Evolutionary conservation across 208 protist genomes (phyloP).

Genomic region (Leishmania amazonensis): DNA sequence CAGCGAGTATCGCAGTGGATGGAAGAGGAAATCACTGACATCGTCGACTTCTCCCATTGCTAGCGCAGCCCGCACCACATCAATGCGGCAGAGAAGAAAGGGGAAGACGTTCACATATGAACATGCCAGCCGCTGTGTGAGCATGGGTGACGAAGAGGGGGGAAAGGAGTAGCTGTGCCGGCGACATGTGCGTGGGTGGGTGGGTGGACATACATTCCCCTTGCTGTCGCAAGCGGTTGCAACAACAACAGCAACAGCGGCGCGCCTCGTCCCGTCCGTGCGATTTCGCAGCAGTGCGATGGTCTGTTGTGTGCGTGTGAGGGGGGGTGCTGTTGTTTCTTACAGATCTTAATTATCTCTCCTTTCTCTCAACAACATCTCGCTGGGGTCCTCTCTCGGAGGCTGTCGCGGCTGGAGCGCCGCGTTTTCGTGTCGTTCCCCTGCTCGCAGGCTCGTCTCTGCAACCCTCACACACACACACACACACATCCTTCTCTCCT

Average conservation of each 20-base stretch:
- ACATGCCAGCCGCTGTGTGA: not conserved
- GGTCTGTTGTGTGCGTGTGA: not conserved
- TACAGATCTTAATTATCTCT: not conserved
- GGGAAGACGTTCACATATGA: not conserved
- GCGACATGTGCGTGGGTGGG: not conserved
- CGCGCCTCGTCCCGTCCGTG: not conserved
- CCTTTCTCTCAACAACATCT: not conserved
- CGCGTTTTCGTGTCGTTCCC: not conserved
- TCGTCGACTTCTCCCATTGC: conserved; percentile 80
- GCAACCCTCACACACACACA: not conserved
- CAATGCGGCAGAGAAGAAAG: not conserved
- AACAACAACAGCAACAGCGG: not conserved
- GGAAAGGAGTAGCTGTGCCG: not conserved
- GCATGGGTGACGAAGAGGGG: not conserved
- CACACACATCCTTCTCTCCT: not conserved
- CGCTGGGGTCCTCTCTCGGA: not conserved
- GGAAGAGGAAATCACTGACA: conserved; percentile 69
- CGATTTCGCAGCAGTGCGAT: not conserved
- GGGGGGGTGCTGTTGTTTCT: not conserved
- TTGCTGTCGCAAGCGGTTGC: not conserved
- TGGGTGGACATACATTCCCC: not conserved
- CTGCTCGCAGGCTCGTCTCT: not conserved
- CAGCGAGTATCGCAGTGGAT: conserved; percentile 69
- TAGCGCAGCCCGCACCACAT: conserved; percentile 16
- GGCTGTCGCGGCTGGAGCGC: not conserved